A percentile compares a stretch with the other conserved stretches of the same genome.
These are phyloP conservation scores for Geotrichum cucujoidarum DNA, from an alignment of 1,139 yeast species.

Conservation along the genomic window DNA sequence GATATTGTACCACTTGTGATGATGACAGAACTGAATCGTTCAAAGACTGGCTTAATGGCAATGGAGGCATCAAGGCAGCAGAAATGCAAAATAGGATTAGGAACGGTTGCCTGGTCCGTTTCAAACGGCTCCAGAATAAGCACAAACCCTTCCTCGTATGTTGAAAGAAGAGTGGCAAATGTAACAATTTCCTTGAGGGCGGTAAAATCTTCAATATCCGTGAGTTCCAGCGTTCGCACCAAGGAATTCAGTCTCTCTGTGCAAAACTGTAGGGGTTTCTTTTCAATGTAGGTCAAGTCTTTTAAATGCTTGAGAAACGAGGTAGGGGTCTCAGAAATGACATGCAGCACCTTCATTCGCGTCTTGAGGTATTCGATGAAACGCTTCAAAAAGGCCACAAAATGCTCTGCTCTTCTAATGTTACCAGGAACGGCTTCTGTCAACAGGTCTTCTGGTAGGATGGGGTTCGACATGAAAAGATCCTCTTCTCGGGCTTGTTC, in stretches of 20 bases:
- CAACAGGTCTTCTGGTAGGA: conserved; percentile 73
- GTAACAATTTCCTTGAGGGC: conserved; percentile 95
- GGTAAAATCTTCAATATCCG: conserved; percentile 84
- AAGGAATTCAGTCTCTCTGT: conserved; percentile 83
- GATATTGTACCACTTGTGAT: conserved; percentile 97
- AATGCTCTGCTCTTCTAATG: conserved; percentile 93
- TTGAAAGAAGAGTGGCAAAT: conserved; percentile 91
- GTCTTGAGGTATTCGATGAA: conserved; percentile 93
- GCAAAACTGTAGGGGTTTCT: conserved; percentile 86
- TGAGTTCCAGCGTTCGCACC: conserved; percentile 81
- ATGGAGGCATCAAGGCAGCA: conserved; percentile 96
- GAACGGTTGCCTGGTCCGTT: conserved; percentile 94
- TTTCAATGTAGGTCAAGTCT: conserved; percentile 86
- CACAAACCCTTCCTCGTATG: conserved; percentile 90
- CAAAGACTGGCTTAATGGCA: conserved; percentile 95
- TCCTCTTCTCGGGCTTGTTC: conserved; percentile 74
- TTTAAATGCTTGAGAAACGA: conserved; percentile 89
- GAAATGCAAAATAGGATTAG: conserved; percentile 92
- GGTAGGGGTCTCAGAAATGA: conserved; percentile 91
- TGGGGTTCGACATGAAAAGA: conserved; percentile 81
- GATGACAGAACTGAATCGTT: conserved; percentile 85
- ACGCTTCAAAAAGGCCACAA: conserved; percentile 83
- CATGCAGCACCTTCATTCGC: conserved; percentile 95
- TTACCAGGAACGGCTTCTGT: conserved; percentile 97
- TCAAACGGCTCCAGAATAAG: conserved; percentile 93